Evolutionary conservation across 2,329 filamentous ascomycete genomes (phyloP), one percentile per base, ranked within the genome.

Genomic region (Sporothrix mexicana): DNA sequence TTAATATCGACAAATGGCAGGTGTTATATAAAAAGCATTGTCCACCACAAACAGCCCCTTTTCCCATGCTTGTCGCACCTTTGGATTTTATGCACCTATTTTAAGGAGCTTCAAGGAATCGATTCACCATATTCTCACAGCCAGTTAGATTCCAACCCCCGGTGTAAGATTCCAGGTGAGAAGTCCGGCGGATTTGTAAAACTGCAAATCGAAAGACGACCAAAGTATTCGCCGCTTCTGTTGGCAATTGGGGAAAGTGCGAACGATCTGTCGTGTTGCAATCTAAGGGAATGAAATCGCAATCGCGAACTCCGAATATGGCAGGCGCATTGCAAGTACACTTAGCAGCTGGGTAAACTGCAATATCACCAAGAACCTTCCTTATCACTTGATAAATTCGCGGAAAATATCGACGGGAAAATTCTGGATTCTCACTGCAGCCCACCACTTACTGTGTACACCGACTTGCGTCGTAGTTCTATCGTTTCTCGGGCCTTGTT

Each of bases 91-190:
- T 15, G 59, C 59, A 49, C 45, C 62, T 66, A 66, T 66, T 30
- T 49, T 66, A 66, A 25, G 43, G 15, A 30, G n/a, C 12, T 15
- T 45, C n/a, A 55, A 23, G 20, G 47, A 15, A 17, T 15, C 47
- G 47, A 49, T 49, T 49, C 55, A 59, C 55, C 55, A 59, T 59
- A 59, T 36, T 59, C 25, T 59, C 25, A 36, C 55, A 59, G 23
- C 55, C 55, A 36, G 55, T 59, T 41, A n/a, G 17, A 62, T 62
- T 62, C 17, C 57, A 41, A 5, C 13, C 55, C 4, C 25, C 12
- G 20, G 30, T n/a, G 30, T 2, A 12, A 61, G 25, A 62, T 62
- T 30, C 20, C 13, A n/a, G 25, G 43, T 36, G 45, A 67, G 45
- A 6, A 12, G 20, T 51, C 13, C 23, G 13, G 62, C 13, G 43